phyloP scores from a whole-genome alignment of 495 filamentous ascomycete genomes.

The Aspergillus heteromorphus region DNA sequence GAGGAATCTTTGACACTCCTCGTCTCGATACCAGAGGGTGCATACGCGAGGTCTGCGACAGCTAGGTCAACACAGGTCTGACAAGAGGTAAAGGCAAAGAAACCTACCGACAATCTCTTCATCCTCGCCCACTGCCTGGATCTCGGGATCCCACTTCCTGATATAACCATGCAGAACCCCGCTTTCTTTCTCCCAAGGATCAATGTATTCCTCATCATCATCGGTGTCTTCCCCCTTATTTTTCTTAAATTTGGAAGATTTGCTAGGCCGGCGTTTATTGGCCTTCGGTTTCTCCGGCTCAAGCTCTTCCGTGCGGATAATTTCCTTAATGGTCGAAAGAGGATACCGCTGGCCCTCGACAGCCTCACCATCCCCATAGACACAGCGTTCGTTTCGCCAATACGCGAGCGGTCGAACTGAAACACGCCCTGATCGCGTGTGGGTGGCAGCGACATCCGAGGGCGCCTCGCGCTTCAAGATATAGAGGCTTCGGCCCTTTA shows the following conservation, averaged over 20 bases:
- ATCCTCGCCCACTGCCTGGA: conserved; percentile 49
- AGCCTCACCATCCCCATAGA: conserved; percentile 57
- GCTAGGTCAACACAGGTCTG: conserved; percentile 10
- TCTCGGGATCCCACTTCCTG: conserved; percentile 50
- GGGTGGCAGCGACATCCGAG: conserved; percentile 38
- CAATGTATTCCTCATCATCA: conserved; percentile 47
- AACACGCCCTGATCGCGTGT: conserved; percentile 52
- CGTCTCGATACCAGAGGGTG: conserved; percentile 67
- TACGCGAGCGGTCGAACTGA: conserved; percentile 72
- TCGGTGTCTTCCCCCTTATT: conserved; percentile 31
- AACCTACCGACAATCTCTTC: conserved; percentile 52
- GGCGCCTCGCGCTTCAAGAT: conserved; percentile 67
- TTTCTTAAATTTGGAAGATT: conserved; percentile 35
- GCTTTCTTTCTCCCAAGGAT: conserved; percentile 56
- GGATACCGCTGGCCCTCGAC: conserved; percentile 49
- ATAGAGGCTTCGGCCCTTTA: conserved; percentile 57
- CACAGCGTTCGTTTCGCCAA: conserved; percentile 78
- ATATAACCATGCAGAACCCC: conserved; percentile 56
- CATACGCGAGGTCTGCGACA: conserved; percentile 63
- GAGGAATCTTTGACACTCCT: conserved; percentile 65
- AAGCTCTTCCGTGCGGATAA: conserved; percentile 67
- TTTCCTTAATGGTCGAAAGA: conserved; percentile 62
- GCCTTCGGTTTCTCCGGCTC: conserved; percentile 36
- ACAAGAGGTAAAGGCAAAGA: not conserved
- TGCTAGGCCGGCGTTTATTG: conserved; percentile 24